Percentiles rank a stretch among this genome's conserved stretches.
Conservation (phyloP, 352 stramenopile species). For the Pythium aquatile region DNA sequence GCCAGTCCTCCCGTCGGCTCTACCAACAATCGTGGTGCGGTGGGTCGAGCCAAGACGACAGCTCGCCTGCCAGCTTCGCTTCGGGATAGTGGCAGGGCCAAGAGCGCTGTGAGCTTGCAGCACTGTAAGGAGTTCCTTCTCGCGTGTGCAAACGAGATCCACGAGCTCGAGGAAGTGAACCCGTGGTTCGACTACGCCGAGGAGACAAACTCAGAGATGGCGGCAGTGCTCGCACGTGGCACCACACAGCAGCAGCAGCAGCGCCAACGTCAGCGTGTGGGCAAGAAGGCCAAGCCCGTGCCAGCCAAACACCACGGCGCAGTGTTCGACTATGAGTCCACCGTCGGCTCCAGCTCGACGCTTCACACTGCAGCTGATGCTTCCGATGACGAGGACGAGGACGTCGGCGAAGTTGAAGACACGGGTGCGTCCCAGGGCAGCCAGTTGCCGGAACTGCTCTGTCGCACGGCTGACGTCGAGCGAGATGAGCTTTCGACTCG, state of each 20-base stretch:
- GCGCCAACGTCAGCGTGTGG: not conserved
- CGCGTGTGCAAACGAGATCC: conserved; percentile 78
- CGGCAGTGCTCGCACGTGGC: not conserved
- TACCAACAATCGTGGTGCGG: not conserved
- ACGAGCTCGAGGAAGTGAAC: conserved; percentile 70
- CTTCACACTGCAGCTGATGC: conserved; percentile 21
- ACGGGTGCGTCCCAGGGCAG: conserved; percentile 50
- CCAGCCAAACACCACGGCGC: not conserved
- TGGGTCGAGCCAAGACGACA: not conserved
- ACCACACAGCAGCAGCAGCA: not conserved
- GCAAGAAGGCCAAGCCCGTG: no score
- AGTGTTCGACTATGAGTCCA: conserved; percentile 58
- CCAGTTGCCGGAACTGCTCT: conserved; percentile 53
- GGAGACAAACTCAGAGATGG: conserved; percentile 34
- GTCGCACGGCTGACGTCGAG: conserved; percentile 35
- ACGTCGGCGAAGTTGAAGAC: conserved; percentile 33
- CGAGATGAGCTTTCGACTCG: conserved; percentile 15
- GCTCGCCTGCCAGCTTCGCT: not conserved
- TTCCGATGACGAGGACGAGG: conserved; percentile 7
- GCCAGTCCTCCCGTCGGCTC: not conserved
- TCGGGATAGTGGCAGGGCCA: conserved; percentile 40
- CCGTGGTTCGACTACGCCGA: conserved; percentile 73
- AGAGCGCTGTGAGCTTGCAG: conserved; percentile 38
- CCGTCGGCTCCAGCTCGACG: conserved; percentile 20
- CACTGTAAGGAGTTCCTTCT: conserved; percentile 72